Evolutionary conservation across 495 filamentous ascomycete species (phyloP).

Genomic region (Friedmanniomyces simplex): DNA sequence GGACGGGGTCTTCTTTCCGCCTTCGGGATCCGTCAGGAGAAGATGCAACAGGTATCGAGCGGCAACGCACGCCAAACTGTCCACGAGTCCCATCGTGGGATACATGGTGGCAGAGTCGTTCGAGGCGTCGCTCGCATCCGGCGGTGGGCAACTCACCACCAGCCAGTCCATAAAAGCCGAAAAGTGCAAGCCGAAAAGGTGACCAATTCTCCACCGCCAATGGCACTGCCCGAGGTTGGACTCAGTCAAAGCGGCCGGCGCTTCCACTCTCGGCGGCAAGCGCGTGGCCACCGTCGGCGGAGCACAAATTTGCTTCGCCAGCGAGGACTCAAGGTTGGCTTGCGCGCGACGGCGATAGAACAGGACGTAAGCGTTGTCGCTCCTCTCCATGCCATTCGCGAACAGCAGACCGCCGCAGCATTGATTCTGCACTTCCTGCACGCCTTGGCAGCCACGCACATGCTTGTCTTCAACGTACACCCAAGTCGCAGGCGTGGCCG

Average conservation of each 20-base stretch:
- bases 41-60: neutral
- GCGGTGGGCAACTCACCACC: neutral
- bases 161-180: slow-evolving; percentile 40
- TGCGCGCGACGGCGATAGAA: slow-evolving; percentile 82
- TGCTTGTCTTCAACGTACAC: slow-evolving; percentile 88
- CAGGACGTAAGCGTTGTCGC: slow-evolving; percentile 79
- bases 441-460: slow-evolving; percentile 64
- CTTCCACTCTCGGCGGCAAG: slow-evolving; percentile 41
- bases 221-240: slow-evolving; percentile 62
- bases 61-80: neutral
- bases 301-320: neutral
- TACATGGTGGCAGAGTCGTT: too few species aligned
- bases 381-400: slow-evolving; percentile 32
- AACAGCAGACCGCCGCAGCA: slow-evolving; percentile 67
- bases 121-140: neutral
- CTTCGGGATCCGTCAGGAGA: neutral
- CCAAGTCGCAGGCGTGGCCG: slow-evolving; percentile 48
- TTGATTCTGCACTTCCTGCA: slow-evolving; percentile 48
- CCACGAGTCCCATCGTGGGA: neutral
- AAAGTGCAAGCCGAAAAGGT: slow-evolving; percentile 63
- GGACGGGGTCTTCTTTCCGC: neutral
- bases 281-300: slow-evolving; percentile 6
- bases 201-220: slow-evolving; percentile 53
- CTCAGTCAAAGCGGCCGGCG: slow-evolving; percentile 50
- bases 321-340: slow-evolving; percentile 37